A percentile compares a stretch with the other conserved stretches of the same genome.
Evolutionary conservation across 164 flowering plant species (phyloP).

Genomic region (Umbellularia californica): DNA sequence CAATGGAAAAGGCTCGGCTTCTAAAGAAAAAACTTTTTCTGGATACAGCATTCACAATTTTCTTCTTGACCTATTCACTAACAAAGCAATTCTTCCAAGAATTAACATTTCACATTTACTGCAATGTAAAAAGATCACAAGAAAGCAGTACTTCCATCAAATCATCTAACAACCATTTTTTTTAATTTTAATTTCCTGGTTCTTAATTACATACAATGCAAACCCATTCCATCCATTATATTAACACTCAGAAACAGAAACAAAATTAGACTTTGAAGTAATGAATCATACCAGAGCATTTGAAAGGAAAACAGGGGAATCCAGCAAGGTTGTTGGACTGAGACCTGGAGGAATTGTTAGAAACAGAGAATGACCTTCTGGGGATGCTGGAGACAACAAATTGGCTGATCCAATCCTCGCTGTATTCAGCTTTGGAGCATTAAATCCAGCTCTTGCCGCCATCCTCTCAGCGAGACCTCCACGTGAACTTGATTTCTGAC

Average conservation of each 20-base stretch:
- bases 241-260: background rate
- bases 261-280: background rate
- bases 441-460: constrained; percentile 87
- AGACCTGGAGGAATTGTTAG: constrained; percentile 78
- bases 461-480: constrained; percentile 69
- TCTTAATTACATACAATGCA: background rate
- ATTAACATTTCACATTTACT: too few species aligned
- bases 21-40: background rate
- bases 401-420: constrained; percentile 48
- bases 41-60: background rate
- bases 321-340: constrained; percentile 76
- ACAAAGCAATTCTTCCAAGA: background rate
- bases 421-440: constrained; percentile 67
- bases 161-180: background rate
- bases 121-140: too few species aligned
- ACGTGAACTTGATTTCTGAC: constrained; percentile 32
- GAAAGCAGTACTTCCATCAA: too few species aligned
- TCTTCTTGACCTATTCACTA: background rate
- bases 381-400: constrained; percentile 23
- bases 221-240: background rate
- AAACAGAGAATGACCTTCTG: constrained; percentile 54
- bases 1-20: background rate
- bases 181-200: background rate
- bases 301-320: constrained; percentile 83
- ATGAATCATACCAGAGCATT: constrained; percentile 63